Evolutionary conservation across 2,329 filamentous ascomycete genomes (phyloP).

Genomic region (Pleoardoris graminearum): DNA sequence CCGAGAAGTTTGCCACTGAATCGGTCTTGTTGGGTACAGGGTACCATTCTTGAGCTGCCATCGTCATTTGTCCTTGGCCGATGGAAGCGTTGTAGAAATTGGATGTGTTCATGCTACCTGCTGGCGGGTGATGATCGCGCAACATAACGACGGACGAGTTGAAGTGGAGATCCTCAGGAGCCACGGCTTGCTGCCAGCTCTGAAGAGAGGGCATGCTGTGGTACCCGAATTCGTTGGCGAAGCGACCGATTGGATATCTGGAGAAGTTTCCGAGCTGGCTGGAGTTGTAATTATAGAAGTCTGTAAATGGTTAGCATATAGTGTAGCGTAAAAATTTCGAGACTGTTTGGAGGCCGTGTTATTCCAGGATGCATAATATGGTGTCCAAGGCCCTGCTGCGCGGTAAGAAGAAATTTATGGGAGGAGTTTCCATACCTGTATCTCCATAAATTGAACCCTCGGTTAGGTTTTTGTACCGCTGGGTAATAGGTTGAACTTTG

Average conservation of each 20-base stretch:
- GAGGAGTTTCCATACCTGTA: constrained; percentile 50
- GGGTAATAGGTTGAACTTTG: constrained; percentile 56
- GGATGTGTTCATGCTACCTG: constrained; percentile 52
- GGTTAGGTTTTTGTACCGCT: constrained; percentile 60
- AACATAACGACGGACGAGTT: constrained; percentile 60
- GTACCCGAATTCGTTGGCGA: constrained; percentile 67
- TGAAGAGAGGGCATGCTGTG: constrained; percentile 65
- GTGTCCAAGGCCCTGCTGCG: too few relatives aligned
- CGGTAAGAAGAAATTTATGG: too few relatives aligned
- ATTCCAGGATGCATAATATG: too few relatives aligned
- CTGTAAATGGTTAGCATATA: constrained; percentile 21
- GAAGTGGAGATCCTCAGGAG: constrained; percentile 57
- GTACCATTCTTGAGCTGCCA: constrained; percentile 60
- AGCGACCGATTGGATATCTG: constrained; percentile 61
- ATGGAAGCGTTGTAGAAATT: constrained; percentile 50
- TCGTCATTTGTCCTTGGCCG: constrained; percentile 62
- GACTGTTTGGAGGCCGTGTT: too few relatives aligned
- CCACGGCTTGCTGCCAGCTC: constrained; percentile 60
- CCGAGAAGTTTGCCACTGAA: constrained; percentile 60
- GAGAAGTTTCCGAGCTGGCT: constrained; percentile 58
- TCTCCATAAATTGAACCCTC: constrained; percentile 61
- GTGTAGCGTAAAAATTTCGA: constrained; percentile 6
- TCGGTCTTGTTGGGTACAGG: constrained; percentile 59
- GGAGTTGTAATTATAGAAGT: constrained; percentile 63
- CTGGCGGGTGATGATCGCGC: constrained; percentile 63